phyloP scores from a whole-genome alignment of 202 grass and related monocot genomes.

The Setaria italica region DNA sequence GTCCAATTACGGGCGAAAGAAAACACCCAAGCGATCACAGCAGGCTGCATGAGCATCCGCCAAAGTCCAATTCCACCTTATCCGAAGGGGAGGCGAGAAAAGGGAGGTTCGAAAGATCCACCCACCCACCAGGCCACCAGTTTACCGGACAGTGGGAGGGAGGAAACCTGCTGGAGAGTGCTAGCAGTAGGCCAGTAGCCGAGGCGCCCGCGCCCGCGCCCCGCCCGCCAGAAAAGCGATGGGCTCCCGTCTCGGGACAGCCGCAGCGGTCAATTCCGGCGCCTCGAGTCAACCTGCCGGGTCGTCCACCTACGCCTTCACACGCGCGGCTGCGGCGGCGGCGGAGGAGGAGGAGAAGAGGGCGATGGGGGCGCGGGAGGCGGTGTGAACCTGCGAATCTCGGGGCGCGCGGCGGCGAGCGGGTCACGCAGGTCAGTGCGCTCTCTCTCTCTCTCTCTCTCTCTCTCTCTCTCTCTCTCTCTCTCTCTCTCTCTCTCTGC shows the following conservation, averaged over 20 bases:
- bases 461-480: not conserved
- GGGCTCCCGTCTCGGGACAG: conserved; percentile 25
- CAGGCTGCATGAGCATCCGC: not conserved
- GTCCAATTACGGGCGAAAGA: not conserved
- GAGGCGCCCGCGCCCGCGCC: not conserved
- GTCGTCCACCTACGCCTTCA: conserved; percentile 41
- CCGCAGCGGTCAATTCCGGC: conserved; percentile 31
- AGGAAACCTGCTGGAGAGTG: not conserved
- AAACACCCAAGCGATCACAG: not conserved
- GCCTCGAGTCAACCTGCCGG: conserved; percentile 35
- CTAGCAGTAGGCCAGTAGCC: not conserved
- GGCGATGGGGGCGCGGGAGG: not conserved
- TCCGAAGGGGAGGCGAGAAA: conserved; percentile 11
- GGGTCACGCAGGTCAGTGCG: not conserved
- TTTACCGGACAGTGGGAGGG: not conserved
- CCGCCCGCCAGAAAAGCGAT: conserved; percentile 27
- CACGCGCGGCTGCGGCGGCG: not conserved
- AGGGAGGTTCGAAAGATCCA: conserved; percentile 42
- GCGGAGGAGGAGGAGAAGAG: not conserved
- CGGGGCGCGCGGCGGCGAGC: not conserved
- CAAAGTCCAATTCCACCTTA: conserved; percentile 30
- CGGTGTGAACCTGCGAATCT: conserved; percentile 28
- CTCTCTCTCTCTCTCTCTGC: too few relatives aligned
- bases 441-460: not conserved
- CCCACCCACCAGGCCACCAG: conserved; percentile 30